A percentile compares a stretch with the other conserved stretches of the same genome.
Evolutionary conservation across 805 yeast species (phyloP).

Genomic region (Hanseniaspora osmophila): DNA sequence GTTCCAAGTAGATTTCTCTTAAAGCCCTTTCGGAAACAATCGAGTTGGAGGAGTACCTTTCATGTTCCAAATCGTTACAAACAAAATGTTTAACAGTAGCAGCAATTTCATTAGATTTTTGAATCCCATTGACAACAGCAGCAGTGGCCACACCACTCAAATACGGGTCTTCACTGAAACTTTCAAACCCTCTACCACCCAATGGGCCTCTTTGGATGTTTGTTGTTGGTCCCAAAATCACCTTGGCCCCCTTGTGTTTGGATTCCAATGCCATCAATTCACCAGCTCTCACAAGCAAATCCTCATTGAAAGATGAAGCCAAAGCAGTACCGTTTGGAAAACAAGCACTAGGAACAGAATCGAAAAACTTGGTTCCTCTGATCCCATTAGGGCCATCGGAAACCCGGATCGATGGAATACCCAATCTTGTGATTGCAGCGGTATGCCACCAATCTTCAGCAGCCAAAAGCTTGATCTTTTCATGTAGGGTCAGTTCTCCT

Average conservation of each 20-base stretch:
- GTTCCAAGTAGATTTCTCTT: conserved; percentile 49
- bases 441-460: conserved; percentile 43
- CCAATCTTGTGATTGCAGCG: conserved; percentile 24
- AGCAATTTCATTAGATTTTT: conserved; percentile 29
- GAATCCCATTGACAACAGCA: conserved; percentile 41
- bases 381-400: conserved; percentile 55
- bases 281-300: conserved; percentile 36
- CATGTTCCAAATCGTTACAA: conserved; percentile 48
- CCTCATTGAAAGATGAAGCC: conserved; percentile 42
- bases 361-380: conserved; percentile 42
- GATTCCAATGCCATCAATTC: conserved; percentile 40
- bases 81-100: conserved; percentile 53
- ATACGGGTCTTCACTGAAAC: conserved; percentile 48
- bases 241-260: conserved; percentile 36
- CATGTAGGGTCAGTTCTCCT: conserved; percentile 14
- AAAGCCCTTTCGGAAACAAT: conserved; percentile 44
- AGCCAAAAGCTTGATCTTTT: conserved; percentile 21
- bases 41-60: conserved; percentile 34
- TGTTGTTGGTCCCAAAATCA: conserved; percentile 35
- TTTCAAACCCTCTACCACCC: conserved; percentile 52
- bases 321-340: conserved; percentile 49
- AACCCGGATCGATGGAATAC: conserved; percentile 33
- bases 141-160: conserved; percentile 34
- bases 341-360: conserved; percentile 40
- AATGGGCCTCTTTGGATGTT: conserved; percentile 44